Evolutionary conservation across 2,329 filamentous ascomycete genomes (phyloP), one percentile per base, ranked within the genome.

Genomic region (Beauveria pseudobassiana): DNA sequence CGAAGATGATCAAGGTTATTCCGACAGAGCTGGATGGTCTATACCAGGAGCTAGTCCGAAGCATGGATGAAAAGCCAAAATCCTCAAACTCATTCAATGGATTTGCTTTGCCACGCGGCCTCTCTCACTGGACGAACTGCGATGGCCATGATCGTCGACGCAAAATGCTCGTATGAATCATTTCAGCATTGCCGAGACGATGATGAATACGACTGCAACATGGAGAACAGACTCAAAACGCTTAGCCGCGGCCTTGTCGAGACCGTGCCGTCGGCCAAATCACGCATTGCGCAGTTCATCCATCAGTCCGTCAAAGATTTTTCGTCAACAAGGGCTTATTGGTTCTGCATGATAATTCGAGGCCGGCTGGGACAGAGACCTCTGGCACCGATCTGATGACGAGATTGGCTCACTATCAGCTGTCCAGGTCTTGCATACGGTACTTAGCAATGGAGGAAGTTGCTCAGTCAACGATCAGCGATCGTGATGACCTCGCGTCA

Each of bases 291-390:
- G 2, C 72, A 74, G 48, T 72, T 74, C 55, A 74, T 74, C 42
- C 72, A 75, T 34, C 69, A 74, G 56, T 69, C 72, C 3, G 70
- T 72, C 48, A 70, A 71, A 42, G 72, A 74, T 49, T 74, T 71
- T 71, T 74, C 42, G 7, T 70, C 26, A 50, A 65, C 5, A 65
- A 64, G 12, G 69, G 69, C 18, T 45, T 71, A 24, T 20, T n/a
- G 34, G 40, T 30, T 63, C 57, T 69, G 22, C 38, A 67, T 9
- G 20, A 24, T 30, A 46, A 8, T 53, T 24, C n/a, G 12, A 42
- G 22, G 8, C 10, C 6, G 7, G 1, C 51, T 42, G 14, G 24
- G 22, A 34, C 34, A 9, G 63, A 51, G 24, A 26, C 24, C 24
- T 26, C 24, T 26, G 24, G 24, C 28, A 26, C 59, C 22, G 63